Evolutionary conservation across 352 stramenopile genomes (phyloP), one percentile per base, ranked within the genome.

Genomic region (Phytophthora ohioensis): DNA sequence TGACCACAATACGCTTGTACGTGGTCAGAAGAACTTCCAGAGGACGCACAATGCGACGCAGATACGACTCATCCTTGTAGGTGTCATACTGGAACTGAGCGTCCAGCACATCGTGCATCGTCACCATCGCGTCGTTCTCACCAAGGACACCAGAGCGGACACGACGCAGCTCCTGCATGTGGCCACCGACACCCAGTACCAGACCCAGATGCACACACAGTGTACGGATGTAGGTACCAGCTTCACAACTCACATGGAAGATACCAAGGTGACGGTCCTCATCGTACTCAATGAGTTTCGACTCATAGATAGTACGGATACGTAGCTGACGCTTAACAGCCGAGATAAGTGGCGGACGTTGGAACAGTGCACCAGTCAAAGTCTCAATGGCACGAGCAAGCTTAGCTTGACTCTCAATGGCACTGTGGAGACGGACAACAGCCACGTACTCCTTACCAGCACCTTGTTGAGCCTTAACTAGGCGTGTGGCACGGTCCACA

Each of bases 31-130:
- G 85, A 35, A 99, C 84, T 79, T 99, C 98, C 5, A 99, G 85
- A 12, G 98, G 98, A 69, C 98, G 98, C 53, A 99, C 88, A 35
- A 99, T 98, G 58, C 98, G 91, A 46, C 98, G 88, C 60, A 99
- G 81, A 84, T 99, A 99, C 17, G 91, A 96, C 82, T 99, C 98
- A 81, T 99, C 98, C 90, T 99, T 99, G 82, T 97, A 98, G 32
- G 92, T 98, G 79, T 99, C 98, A 73, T 98, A 99, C 59, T 98
- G 90, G 86, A 99, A 99, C 81, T 99, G 98, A 4, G 98, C 98
- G 80, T 99, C 98, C 58, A 99, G 80, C 39, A 99, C 97, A 76
- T 99, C 98, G 77, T 99, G 98, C 98, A 99, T 99, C 5, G 98
- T 99, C 5, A 99, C 95, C 84, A 99, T 87, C 54, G 98, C 90